These are phyloP conservation scores for Ophiostoma tasmaniense DNA, from an alignment of 2,329 filamentous ascomycete genomes.

Conservation along the genomic window DNA sequence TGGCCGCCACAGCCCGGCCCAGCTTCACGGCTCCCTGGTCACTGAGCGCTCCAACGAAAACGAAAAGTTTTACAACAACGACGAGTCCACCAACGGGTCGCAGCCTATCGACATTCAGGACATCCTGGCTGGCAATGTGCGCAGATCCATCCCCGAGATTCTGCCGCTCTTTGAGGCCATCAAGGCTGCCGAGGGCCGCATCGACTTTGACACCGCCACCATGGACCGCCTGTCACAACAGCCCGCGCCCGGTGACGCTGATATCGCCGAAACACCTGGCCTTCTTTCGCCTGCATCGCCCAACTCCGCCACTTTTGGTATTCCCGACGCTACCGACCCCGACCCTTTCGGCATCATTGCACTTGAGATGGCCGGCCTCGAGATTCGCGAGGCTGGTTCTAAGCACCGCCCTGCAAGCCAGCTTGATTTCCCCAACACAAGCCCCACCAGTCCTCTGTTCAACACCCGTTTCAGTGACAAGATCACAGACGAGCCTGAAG, in stretches of 20 bases:
- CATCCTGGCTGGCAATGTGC: slow-evolving; percentile 48
- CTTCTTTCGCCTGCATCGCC: slow-evolving; percentile 29
- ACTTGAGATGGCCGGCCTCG: slow-evolving; percentile 80
- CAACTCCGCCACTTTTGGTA: slow-evolving; percentile 48
- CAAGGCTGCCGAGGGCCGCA: slow-evolving; percentile 77
- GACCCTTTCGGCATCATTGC: slow-evolving; percentile 89
- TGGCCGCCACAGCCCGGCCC: slow-evolving; percentile 47
- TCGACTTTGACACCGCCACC: slow-evolving; percentile 59
- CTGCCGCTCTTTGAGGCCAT: slow-evolving; percentile 68
- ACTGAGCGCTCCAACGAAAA: slow-evolving; percentile 52
- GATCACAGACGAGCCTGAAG: slow-evolving; percentile 60
- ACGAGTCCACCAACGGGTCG: slow-evolving; percentile 6
- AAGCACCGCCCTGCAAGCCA: slow-evolving; percentile 63
- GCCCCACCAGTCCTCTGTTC: slow-evolving; percentile 64
- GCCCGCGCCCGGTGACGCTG: slow-evolving; percentile 67
- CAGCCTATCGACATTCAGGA: slow-evolving; percentile 43
- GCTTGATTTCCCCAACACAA: slow-evolving; percentile 68
- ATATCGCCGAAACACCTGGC: slow-evolving; percentile 39
- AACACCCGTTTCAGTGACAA: slow-evolving; percentile 47
- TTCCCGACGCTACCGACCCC: slow-evolving; percentile 71
- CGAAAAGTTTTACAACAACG: slow-evolving; percentile 46
- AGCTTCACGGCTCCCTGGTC: slow-evolving; percentile 48
- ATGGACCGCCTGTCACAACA: slow-evolving; percentile 56
- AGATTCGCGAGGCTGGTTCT: slow-evolving; percentile 83
- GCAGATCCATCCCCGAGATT: slow-evolving; percentile 46